These are phyloP conservation scores for Meyerozyma smithsonii DNA, from an alignment of 1,139 yeast species.

Conservation along the genomic window DNA sequence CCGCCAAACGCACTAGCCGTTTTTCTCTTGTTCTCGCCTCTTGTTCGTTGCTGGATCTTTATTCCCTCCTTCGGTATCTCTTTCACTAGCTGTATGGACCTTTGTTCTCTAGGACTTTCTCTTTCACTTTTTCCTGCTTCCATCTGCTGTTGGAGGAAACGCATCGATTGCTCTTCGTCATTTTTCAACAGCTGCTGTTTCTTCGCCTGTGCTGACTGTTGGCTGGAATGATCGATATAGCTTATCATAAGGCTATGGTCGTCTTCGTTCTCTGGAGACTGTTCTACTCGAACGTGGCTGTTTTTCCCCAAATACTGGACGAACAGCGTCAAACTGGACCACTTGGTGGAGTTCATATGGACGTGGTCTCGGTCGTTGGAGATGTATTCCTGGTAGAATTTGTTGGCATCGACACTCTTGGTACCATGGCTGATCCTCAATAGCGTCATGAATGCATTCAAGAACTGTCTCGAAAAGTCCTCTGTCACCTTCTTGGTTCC, in stretches of 20 bases:
- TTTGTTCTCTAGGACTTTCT: not conserved
- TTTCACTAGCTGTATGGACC: not conserved
- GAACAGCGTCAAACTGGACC: slow-evolving; percentile 69
- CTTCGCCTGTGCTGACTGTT: not conserved
- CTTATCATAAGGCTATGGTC: slow-evolving; percentile 10
- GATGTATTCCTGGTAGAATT: slow-evolving; percentile 85
- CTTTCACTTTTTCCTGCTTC: slow-evolving; percentile 8
- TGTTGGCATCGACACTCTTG: slow-evolving; percentile 72
- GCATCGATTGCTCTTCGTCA: slow-evolving; percentile 8
- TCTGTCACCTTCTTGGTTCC: slow-evolving; percentile 45
- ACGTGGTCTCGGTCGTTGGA: slow-evolving; percentile 71
- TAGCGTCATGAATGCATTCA: slow-evolving; percentile 59
- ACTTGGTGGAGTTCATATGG: slow-evolving; percentile 86
- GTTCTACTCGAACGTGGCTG: slow-evolving; percentile 55
- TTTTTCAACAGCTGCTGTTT: slow-evolving; percentile 6
- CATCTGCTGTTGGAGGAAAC: slow-evolving; percentile 10
- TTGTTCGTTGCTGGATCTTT: not conserved
- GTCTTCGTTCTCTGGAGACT: slow-evolving; percentile 33
- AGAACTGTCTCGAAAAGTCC: slow-evolving; percentile 57
- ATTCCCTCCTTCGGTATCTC: not conserved
- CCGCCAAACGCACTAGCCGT: not conserved
- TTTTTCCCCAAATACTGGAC: slow-evolving; percentile 57
- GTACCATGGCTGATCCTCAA: slow-evolving; percentile 74
- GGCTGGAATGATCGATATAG: not conserved
- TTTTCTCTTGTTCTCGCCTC: not conserved